Evolutionary conservation across 345 rosid species (phyloP).

Genomic region (Erysimum cheiranthoides): DNA sequence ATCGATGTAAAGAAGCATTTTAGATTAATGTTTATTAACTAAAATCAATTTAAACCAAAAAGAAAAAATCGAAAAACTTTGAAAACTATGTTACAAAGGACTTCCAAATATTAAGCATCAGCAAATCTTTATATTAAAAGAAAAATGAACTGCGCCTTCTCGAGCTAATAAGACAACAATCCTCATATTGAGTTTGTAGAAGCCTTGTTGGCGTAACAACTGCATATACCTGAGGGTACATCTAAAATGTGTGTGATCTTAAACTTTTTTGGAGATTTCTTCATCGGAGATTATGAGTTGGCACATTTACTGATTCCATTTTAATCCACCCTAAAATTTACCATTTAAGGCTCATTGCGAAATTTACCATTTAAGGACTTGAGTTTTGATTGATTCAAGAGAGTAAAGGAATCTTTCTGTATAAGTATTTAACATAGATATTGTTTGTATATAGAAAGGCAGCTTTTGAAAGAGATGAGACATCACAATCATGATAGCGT

Average conservation of each 20-base stretch:
- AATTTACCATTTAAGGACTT: background rate
- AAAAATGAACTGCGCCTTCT: background rate
- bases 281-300: background rate
- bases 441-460: conserved; percentile 29
- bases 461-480: conserved; percentile 20
- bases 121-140: background rate
- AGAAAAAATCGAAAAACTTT: background rate
- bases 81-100: background rate
- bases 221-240: no score
- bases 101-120: background rate
- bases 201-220: no score
- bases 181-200: background rate
- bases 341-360: background rate
- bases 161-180: background rate
- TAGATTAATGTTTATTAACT: background rate
- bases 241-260: no score
- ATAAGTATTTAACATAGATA: background rate
- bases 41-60: background rate
- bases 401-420: background rate
- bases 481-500: background rate
- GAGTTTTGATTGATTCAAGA: background rate
- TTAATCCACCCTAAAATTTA: background rate
- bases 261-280: background rate
- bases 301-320: background rate
- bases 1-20: background rate